Percentiles rank a stretch among this genome's conserved stretches.
phyloP scores from a whole-genome alignment of 2,329 filamentous ascomycete genomes.

The Didymella pomorum region DNA sequence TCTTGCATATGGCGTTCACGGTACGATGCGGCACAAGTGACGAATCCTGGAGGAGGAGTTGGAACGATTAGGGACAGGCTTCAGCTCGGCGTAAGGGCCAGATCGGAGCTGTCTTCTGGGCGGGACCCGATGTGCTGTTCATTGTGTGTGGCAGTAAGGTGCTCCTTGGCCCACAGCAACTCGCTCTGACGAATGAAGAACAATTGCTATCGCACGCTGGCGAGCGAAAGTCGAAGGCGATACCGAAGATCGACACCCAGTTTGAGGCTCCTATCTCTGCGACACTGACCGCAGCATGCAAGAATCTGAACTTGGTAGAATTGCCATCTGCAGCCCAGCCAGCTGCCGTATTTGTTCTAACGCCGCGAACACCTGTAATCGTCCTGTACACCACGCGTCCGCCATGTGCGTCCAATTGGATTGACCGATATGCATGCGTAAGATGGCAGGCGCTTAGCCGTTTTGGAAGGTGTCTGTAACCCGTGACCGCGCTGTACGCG shows the following conservation, averaged over 20 bases:
- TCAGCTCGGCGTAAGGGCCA: neutral
- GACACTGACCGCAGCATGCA: neutral
- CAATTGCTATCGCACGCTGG: neutral
- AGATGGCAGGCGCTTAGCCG: constrained; percentile 11
- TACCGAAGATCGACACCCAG: neutral
- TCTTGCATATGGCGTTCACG: constrained; percentile 2
- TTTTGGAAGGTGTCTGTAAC: constrained; percentile 15
- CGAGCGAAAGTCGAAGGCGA: neutral
- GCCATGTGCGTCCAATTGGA: neutral
- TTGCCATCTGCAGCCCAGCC: neutral
- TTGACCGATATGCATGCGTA: constrained; percentile 1
- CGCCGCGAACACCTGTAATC: neutral
- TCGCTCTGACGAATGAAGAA: neutral
- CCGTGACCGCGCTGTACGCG: neutral
- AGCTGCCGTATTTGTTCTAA: constrained; percentile 3
- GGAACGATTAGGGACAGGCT: neutral
- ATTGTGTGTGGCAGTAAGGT: neutral
- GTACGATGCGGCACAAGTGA: neutral
- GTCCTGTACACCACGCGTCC: neutral
- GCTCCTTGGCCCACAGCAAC: neutral
- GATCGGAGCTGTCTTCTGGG: neutral
- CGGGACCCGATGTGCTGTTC: neutral
- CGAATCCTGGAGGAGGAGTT: neutral
- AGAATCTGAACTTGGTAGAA: neutral
- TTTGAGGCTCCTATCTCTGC: neutral